Conservation (phyloP, 2,329 filamentous ascomycete genomes). For the Fusarium gaditjirri region DNA sequence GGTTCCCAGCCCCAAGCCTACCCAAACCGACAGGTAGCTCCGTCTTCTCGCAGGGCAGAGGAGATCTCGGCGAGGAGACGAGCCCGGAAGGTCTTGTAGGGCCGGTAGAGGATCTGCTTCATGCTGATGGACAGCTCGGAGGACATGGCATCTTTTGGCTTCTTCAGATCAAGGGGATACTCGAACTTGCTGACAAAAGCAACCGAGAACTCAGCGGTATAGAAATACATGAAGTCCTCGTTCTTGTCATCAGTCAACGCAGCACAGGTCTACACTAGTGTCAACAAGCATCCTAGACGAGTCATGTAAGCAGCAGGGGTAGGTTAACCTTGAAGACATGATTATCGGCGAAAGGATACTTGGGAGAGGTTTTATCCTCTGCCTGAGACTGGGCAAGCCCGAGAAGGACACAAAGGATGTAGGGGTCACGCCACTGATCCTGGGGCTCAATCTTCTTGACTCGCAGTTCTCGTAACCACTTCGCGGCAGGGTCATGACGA, state of each 20-base stretch:
- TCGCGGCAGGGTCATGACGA: slow-evolving; percentile 30
- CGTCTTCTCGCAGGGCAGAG: not conserved
- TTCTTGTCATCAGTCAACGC: slow-evolving; percentile 33
- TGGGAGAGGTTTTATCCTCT: not conserved
- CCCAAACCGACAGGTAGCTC: not conserved
- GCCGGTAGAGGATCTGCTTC: slow-evolving; percentile 25
- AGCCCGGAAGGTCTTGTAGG: slow-evolving; percentile 28
- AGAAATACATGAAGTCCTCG: slow-evolving; percentile 36
- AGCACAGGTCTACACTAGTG: slow-evolving; percentile 19
- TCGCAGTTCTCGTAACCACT: slow-evolving; percentile 19
- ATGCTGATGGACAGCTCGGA: slow-evolving; percentile 16
- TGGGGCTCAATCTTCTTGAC: slow-evolving; percentile 35
- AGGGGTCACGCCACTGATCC: slow-evolving; percentile 38
- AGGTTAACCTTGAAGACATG: slow-evolving; percentile 29
- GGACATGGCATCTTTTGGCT: not conserved
- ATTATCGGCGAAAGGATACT: not conserved
- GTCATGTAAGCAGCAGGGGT: not conserved
- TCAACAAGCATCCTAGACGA: not conserved
- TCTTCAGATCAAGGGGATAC: slow-evolving; percentile 25
- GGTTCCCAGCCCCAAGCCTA: not conserved
- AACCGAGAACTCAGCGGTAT: slow-evolving; percentile 26
- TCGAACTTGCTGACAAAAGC: slow-evolving; percentile 40
- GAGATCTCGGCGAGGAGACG: slow-evolving; percentile 21
- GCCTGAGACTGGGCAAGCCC: slow-evolving; percentile 41
- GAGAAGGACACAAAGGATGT: slow-evolving; percentile 39